Base-by-base conservation (phyloP, 257 asterid genomes). In the Sherardia arvensis region DNA sequence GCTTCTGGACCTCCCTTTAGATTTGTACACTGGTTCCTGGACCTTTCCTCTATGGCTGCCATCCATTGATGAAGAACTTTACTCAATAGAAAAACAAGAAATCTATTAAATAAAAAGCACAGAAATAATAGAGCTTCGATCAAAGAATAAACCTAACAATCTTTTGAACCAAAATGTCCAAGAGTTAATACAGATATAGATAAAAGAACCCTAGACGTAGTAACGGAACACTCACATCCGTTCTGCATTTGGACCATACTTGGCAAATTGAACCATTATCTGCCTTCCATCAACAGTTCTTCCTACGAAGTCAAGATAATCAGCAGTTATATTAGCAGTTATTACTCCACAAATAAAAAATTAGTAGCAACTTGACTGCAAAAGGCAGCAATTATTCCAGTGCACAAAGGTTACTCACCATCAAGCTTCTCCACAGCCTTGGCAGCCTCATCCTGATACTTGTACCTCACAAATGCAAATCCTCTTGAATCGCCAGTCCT, bases 401-500 rank as follows among this genome's bases (percentile, higher is more conserved):
- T n/a, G n/a, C n/a, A n/a, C n/a, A 21, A 30, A 20, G 28, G 65
- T 8, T 54, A 54, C 25, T 29, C 55, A 93, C 99, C 99, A 77
- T 93, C 97, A 9, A 90, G 96, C 83, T 81, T 93, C 0, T 93
- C 97, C 29, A 93, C 99, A 1, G 96, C 99, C 80, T 90, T 90
- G 32, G 69, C 74, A 29, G 99, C 99, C 79, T 93, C 99, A 53
- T 93, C 99, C 75, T 87, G 95, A 73, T 93, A 90, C 77, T 90
- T 93, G 64, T 93, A 93, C 32, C 99, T 77, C 65, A 93, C 97
- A 75, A 93, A 93, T 3, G 97, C 99, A 79, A 90, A 93, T 20
- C 97, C 99, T 78, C 94, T 78, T 2, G 97, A 93, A 78, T 93
- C 97, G n/a, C 99, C 99, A 66, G 95, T 93, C 88, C 99, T 93